phyloP scores from a whole-genome alignment of 2,329 filamentous ascomycete species.

The Trichoderma sp. region DNA sequence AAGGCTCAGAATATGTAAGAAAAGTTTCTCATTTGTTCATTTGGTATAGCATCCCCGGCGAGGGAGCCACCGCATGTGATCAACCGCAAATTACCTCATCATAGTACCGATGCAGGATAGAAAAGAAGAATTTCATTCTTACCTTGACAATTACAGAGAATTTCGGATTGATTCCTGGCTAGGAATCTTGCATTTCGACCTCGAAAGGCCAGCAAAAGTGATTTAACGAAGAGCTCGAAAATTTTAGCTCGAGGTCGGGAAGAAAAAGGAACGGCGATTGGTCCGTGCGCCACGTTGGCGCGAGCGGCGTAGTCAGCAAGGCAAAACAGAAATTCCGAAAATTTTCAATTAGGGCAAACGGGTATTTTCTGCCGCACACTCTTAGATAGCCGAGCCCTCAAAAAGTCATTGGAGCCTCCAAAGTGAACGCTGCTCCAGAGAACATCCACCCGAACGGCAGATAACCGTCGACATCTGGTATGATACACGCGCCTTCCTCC shows the following conservation, averaged over 20 bases:
- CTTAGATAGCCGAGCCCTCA: conserved; percentile 38
- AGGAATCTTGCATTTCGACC: neutral
- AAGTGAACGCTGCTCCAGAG: conserved; percentile 37
- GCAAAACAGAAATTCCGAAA: conserved; percentile 33
- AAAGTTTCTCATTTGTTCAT: conserved; percentile 82
- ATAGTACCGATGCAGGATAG: conserved; percentile 41
- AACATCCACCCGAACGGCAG: conserved; percentile 40
- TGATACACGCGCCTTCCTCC: conserved; percentile 33
- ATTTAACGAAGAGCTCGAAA: conserved; percentile 18
- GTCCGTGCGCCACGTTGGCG: conserved; percentile 19
- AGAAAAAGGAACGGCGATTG: conserved; percentile 15
- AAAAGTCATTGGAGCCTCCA: conserved; percentile 43
- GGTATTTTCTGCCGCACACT: conserved; percentile 42
- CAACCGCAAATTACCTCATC: conserved; percentile 99
- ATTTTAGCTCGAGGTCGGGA: conserved; percentile 3
- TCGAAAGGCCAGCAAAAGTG: neutral
- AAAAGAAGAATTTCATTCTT: conserved; percentile 26
- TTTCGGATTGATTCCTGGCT: neutral
- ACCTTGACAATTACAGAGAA: conserved; percentile 26
- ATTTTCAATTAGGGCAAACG: conserved; percentile 43
- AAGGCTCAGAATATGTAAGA: conserved; percentile 97
- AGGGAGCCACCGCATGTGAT: conserved; percentile 78
- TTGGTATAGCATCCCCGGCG: conserved; percentile 86
- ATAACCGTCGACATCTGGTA: conserved; percentile 42
- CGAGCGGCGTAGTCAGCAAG: conserved; percentile 19